phyloP scores from a whole-genome alignment of 2,329 filamentous ascomycete genomes.

The Ophiostoma perfectum region DNA sequence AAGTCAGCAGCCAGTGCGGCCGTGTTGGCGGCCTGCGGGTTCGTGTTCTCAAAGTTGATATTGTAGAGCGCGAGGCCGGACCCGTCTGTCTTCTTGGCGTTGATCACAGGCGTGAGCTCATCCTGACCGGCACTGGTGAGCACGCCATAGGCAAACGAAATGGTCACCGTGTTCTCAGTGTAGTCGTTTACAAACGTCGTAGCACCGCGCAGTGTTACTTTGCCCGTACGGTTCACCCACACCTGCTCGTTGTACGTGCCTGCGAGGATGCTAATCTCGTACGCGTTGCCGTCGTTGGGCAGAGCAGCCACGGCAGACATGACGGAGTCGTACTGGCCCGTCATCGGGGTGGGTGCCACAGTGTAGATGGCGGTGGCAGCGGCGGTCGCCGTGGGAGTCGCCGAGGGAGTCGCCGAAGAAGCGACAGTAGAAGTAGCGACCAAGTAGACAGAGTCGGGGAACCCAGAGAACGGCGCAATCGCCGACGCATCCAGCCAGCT shows the following conservation, averaged over 20 bases:
- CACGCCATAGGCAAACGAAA: slow-evolving; percentile 37
- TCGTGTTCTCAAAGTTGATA: slow-evolving; percentile 40
- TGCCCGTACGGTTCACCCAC: slow-evolving; percentile 37
- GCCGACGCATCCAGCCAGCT: background rate
- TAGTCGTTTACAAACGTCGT: slow-evolving; percentile 35
- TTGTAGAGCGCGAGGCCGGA: slow-evolving; percentile 48
- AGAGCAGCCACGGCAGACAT: slow-evolving; percentile 41
- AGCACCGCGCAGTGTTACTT: slow-evolving; percentile 35
- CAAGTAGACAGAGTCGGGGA: background rate
- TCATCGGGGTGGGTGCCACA: slow-evolving; percentile 31
- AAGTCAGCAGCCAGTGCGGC: slow-evolving; percentile 33
- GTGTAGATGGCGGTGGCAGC: slow-evolving; percentile 18
- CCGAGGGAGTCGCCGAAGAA: background rate
- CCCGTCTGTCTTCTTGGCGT: slow-evolving; percentile 40
- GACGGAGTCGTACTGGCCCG: slow-evolving; percentile 38
- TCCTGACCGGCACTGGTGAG: slow-evolving; percentile 38
- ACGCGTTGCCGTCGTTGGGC: slow-evolving; percentile 37
- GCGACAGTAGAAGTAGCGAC: background rate
- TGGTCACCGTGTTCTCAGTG: slow-evolving; percentile 35
- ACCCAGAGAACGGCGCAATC: background rate
- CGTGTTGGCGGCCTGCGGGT: slow-evolving; percentile 27
- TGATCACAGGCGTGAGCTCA: slow-evolving; percentile 41
- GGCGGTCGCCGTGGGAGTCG: background rate
- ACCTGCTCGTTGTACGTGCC: slow-evolving; percentile 41
- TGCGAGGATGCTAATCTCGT: slow-evolving; percentile 38